These are phyloP conservation scores for Dipteronia sinensis DNA, from an alignment of 345 rosid species.

Conservation along the genomic window DNA sequence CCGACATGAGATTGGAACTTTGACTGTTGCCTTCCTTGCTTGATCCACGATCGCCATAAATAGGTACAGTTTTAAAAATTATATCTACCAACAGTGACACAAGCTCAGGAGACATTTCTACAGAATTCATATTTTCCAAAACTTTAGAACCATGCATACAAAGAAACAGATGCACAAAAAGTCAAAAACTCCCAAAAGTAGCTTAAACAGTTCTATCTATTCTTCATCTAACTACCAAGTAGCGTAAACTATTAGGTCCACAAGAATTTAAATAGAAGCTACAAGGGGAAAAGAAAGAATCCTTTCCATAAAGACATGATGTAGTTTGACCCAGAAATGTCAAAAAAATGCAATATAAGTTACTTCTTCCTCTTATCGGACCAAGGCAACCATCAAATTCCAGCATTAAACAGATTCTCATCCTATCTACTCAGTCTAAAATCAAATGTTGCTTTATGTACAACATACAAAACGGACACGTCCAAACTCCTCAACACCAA, in stretches of 20 bases:
- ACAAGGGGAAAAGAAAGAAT: neutral
- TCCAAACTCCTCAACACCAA: neutral
- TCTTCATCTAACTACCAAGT: neutral
- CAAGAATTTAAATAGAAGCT: neutral
- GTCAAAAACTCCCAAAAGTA: neutral
- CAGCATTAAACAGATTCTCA: neutral
- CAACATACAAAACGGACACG: neutral
- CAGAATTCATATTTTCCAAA: constrained; percentile 23
- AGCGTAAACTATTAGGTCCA: neutral
- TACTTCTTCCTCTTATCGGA: neutral
- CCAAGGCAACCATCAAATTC: neutral
- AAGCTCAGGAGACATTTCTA: constrained; percentile 73
- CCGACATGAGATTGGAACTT: constrained; percentile 60
- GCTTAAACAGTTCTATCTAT: neutral
- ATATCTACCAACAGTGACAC: constrained; percentile 63
- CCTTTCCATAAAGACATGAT: neutral
- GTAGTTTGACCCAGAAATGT: neutral
- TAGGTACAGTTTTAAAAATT: constrained; percentile 62
- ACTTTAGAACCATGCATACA: neutral
- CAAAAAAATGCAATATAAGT: neutral
- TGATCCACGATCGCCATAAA: constrained; percentile 75
- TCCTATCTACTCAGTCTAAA: neutral
- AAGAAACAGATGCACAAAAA: neutral
- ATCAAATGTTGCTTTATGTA: neutral
- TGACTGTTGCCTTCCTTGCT: constrained; percentile 74